These are phyloP conservation scores for Melanomma pulvis-pyrius DNA, from an alignment of 495 filamentous ascomycete genomes.

Conservation along the genomic window DNA sequence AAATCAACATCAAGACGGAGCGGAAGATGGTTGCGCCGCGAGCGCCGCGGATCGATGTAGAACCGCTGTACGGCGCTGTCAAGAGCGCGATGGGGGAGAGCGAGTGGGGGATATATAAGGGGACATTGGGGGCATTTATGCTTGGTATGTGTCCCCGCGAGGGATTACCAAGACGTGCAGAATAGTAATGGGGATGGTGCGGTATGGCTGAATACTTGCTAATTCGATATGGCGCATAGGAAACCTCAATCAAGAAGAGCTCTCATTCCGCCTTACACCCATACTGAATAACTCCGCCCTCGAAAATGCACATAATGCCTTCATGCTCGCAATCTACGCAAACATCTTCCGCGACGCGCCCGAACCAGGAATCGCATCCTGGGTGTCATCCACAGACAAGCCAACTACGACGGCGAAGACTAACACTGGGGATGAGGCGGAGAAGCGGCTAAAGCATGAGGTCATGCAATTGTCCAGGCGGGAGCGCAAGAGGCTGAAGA, in stretches of 20 bases:
- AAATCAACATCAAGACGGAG: conserved; percentile 15
- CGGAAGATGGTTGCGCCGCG: conserved; percentile 26
- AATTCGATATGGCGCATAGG: conserved; percentile 54
- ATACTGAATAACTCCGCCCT: conserved; percentile 52
- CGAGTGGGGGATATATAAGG: conserved; percentile 87
- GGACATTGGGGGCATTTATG: conserved; percentile 75
- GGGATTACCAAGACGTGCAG: neutral
- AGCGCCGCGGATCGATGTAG: conserved; percentile 80
- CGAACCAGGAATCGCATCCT: conserved; percentile 87
- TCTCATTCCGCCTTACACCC: conserved; percentile 72
- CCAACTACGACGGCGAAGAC: conserved; percentile 78
- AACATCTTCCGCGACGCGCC: conserved; percentile 89
- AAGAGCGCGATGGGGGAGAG: conserved; percentile 76
- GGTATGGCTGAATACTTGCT: neutral
- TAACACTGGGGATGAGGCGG: conserved; percentile 71
- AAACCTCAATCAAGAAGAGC: conserved; percentile 81
- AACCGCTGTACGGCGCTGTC: conserved; percentile 83
- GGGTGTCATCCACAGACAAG: conserved; percentile 96
- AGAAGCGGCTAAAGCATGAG: conserved; percentile 87
- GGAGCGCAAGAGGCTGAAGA: conserved; percentile 86
- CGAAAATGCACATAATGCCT: conserved; percentile 83
- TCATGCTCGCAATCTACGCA: conserved; percentile 79
- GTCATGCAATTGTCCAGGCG: conserved; percentile 88
- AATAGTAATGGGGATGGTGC: neutral
- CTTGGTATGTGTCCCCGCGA: conserved; percentile 62